Evolutionary conservation across 2,329 filamentous ascomycete genomes (phyloP), one percentile per base, ranked within the genome.

Genomic region (Talaromyces sp.): DNA sequence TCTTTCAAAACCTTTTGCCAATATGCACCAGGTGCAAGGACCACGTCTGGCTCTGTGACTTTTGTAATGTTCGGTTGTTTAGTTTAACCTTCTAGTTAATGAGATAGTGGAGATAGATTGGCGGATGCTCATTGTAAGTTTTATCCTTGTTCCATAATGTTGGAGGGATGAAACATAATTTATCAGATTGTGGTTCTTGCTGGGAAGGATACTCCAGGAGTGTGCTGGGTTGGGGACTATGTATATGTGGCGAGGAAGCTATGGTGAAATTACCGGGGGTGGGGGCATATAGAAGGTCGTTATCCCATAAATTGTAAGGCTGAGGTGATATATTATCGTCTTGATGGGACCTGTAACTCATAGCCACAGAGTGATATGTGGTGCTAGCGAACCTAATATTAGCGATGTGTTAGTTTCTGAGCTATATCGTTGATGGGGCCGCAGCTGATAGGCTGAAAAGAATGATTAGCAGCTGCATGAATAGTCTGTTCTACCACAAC

Each of bases 1-100:
- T 32, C 50, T 60, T 64, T 63, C 46, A 68, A 31, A 41, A 7
- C 38, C 57, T 61, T 24, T 8, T 63, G 35, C 64, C 63, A 70
- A 38, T 67, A 70, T 17, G 61, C 10, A n/a, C 52, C 11, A 21
- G 52, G 52, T 38, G 29, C 32, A 14, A 55, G 2, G 2, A 38
- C 52, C n/a, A 76, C 69, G 14, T 68, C 38, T 46, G 49, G 62
- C 59, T 76, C 75, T 9, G 74, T 67, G 38, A 70, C 61, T n/a
- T 61, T 56, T 69, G 65, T 75, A 62, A 67, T 24, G 68, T 26
- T 67, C 54, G 68, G 64, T 56, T 66, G 59, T 49, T 69, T 66
- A 35, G 63, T 65, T 19, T 31, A 58, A 31, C 68, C 49, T 63
- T 73, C 64, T 27, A 64, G 61, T 68, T 58, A 49, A 72, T 61